A percentile compares a stretch with the other conserved stretches of the same genome.
Evolutionary conservation across 805 yeast species (phyloP).

Genomic region (Cyberlindnera xylosilytica): DNA sequence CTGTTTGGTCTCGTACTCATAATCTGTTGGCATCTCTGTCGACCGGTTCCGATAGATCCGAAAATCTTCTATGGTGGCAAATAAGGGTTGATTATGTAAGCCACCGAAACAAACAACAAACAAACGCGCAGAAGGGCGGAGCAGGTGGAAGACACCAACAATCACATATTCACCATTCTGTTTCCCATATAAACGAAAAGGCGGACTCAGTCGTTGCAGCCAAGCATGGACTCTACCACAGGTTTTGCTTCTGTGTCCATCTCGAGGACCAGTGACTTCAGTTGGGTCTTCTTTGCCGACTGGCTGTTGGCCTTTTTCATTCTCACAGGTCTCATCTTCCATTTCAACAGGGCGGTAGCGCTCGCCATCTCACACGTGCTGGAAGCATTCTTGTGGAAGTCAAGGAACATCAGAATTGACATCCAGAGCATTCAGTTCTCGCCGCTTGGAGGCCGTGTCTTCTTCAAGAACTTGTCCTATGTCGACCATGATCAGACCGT

Average conservation of each 20-base stretch:
- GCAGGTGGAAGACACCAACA: too few relatives aligned
- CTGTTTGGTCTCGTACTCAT: too few relatives aligned
- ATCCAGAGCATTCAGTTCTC: conserved; percentile 76
- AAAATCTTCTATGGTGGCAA: too few relatives aligned
- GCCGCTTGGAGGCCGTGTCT: conserved; percentile 76
- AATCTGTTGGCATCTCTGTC: too few relatives aligned
- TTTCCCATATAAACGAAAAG: too few relatives aligned
- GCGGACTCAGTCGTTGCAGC: too few relatives aligned
- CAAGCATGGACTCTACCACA: conserved; percentile 27
- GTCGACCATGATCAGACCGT: conserved; percentile 73
- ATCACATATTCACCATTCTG: too few relatives aligned
- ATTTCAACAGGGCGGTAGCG: conserved; percentile 72
- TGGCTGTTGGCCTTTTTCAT: conserved; percentile 72
- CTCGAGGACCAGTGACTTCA: conserved; percentile 31
- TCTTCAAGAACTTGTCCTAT: conserved; percentile 71
- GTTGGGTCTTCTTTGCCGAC: conserved; percentile 80
- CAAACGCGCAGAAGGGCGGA: too few relatives aligned
- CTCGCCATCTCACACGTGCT: conserved; percentile 48
- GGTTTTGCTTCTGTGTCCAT: conserved; percentile 32
- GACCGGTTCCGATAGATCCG: too few relatives aligned
- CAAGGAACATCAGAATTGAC: conserved; percentile 52
- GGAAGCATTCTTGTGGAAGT: conserved; percentile 61
- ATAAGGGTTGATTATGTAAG: too few relatives aligned
- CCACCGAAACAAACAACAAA: too few relatives aligned
- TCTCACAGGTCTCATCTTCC: conserved; percentile 64